Percentiles rank a stretch among this genome's conserved stretches.
phyloP scores from a whole-genome alignment of 495 filamentous ascomycete species.

The Penicillium crystallinum region DNA sequence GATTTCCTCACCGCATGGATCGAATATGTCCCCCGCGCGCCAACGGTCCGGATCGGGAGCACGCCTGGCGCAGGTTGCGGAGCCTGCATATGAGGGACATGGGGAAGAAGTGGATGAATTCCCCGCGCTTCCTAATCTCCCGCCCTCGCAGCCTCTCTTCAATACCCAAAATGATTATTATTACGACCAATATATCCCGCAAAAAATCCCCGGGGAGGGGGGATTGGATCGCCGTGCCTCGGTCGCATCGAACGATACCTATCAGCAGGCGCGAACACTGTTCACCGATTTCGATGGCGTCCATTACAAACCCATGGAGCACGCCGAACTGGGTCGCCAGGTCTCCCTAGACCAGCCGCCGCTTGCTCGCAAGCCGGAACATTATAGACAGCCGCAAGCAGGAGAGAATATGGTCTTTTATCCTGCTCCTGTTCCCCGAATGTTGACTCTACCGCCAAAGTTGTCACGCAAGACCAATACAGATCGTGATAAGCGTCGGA shows the following conservation, averaged over 20 bases:
- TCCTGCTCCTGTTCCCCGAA: conserved; percentile 87
- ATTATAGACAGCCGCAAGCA: conserved; percentile 58
- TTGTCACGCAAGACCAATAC: conserved; percentile 67
- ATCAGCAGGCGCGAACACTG: conserved; percentile 59
- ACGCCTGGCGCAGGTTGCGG: conserved; percentile 46
- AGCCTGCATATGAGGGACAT: conserved; percentile 44
- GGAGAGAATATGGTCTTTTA: conserved; percentile 87
- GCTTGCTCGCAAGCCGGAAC: conserved; percentile 48
- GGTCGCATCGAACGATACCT: conserved; percentile 63
- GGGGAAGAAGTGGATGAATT: conserved; percentile 30
- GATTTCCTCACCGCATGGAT: conserved; percentile 60
- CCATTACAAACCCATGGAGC: conserved; percentile 59
- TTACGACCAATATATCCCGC: conserved; percentile 17
- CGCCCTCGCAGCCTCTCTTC: conserved; percentile 22
- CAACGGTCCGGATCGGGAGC: conserved; percentile 56
- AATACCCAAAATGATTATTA: conserved; percentile 18
- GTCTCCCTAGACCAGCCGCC: conserved; percentile 37
- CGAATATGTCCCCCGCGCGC: conserved; percentile 51
- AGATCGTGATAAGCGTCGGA: conserved; percentile 63
- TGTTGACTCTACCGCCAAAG: conserved; percentile 86
- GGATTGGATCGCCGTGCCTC: conserved; percentile 36
- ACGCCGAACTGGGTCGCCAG: conserved; percentile 26
- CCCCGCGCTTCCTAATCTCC: conserved; percentile 17
- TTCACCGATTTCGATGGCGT: conserved; percentile 95
- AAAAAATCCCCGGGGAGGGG: conserved; percentile 10